phyloP scores from a whole-genome alignment of 2,329 filamentous ascomycete species.

The Phialemoniopsis sp. region DNA sequence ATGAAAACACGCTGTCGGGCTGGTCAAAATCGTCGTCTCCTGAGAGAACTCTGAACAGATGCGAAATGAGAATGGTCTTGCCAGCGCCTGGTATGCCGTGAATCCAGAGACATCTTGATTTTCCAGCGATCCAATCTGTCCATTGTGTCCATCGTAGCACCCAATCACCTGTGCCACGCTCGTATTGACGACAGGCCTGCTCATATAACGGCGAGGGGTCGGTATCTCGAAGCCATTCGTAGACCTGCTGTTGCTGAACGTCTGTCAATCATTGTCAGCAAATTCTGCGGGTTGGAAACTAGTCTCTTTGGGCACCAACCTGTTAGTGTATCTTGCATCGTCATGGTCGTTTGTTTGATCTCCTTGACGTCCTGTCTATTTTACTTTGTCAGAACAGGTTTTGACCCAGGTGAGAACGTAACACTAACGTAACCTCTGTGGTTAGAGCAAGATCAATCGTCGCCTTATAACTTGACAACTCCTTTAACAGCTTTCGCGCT shows the following conservation, averaged over 20 bases:
- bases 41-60: neutral
- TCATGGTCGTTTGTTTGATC: neutral
- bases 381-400: neutral
- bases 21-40: neutral
- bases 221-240: neutral
- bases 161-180: neutral
- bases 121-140: neutral
- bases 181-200: neutral
- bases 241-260: neutral
- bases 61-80: neutral
- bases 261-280: neutral
- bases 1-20: neutral
- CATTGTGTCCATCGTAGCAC: neutral
- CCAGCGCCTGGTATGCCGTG: conserved; percentile 3
- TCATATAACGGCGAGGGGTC: neutral
- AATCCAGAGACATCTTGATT: conserved; percentile 1
- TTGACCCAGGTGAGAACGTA: neutral
- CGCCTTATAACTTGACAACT: neutral
- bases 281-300: neutral
- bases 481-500: neutral
- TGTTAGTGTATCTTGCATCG: neutral
- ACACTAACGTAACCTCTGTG: neutral
- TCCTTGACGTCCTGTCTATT: neutral
- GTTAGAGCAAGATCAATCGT: neutral
- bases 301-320: neutral